Evolutionary conservation across 2,329 filamentous ascomycete genomes (phyloP).

Genomic region (Ceratocystis variospora): DNA sequence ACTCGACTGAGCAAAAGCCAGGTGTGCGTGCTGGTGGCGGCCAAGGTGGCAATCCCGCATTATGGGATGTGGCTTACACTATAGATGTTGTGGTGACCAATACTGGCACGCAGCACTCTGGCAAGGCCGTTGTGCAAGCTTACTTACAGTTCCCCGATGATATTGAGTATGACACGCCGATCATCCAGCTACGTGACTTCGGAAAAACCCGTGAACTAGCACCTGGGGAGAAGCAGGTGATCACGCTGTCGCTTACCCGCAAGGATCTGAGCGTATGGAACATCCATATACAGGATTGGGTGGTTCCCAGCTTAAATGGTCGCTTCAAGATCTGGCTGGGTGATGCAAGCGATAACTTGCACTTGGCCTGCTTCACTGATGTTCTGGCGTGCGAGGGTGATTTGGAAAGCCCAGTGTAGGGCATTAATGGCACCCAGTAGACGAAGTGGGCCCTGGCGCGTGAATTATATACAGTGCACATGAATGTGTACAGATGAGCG

Average conservation of each 20-base stretch:
- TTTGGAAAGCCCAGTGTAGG: constrained; percentile 13
- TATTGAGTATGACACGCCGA: constrained; percentile 45
- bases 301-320: constrained; percentile 30
- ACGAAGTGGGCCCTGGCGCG: background rate
- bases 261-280: constrained; percentile 66
- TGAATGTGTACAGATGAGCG: background rate
- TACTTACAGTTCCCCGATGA: constrained; percentile 33
- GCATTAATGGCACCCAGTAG: background rate
- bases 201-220: constrained; percentile 48
- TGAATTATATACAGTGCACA: background rate
- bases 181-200: constrained; percentile 57
- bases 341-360: constrained; percentile 27
- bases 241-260: constrained; percentile 47
- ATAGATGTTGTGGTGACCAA: constrained; percentile 39
- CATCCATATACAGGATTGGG: constrained; percentile 53
- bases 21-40: constrained; percentile 51
- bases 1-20: constrained; percentile 36
- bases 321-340: constrained; percentile 31
- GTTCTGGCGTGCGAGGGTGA: constrained; percentile 24
- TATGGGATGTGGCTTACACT: constrained; percentile 40
- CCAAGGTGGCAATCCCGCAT: constrained; percentile 53
- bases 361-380: constrained; percentile 24
- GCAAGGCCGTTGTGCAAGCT: constrained; percentile 35
- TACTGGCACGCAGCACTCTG: constrained; percentile 31
- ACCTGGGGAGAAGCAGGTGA: constrained; percentile 37